Evolutionary conservation across 1,284 basidiomycete genomes (phyloP).

Genomic region (Ganoderma meredithae): DNA sequence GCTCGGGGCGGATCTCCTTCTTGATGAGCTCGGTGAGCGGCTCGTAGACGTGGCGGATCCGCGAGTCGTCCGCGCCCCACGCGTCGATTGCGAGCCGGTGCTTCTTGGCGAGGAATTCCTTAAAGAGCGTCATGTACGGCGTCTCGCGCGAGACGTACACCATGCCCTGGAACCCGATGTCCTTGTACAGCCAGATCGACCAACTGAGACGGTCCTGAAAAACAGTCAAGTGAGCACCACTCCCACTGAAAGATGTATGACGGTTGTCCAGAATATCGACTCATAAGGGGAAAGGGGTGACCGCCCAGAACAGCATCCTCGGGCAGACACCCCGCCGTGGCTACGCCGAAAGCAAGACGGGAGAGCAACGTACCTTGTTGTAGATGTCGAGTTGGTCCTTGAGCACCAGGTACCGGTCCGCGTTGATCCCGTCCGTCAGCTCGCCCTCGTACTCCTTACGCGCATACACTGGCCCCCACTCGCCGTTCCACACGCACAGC

Average conservation of each 20-base stretch:
- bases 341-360: too few species aligned
- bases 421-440: slow-evolving; percentile 71
- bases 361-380: slow-evolving; percentile 52
- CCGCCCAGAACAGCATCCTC: neutral
- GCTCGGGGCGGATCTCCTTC: slow-evolving; percentile 49
- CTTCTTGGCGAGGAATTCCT: slow-evolving; percentile 61
- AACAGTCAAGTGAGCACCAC: neutral
- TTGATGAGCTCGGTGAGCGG: slow-evolving; percentile 63
- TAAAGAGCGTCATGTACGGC: slow-evolving; percentile 56
- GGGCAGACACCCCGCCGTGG: neutral
- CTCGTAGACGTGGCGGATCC: slow-evolving; percentile 62
- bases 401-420: slow-evolving; percentile 66
- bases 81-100: slow-evolving; percentile 69
- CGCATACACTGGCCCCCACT: slow-evolving; percentile 78
- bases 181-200: slow-evolving; percentile 69
- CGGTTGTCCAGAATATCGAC: too few species aligned
- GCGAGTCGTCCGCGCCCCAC: slow-evolving; percentile 68
- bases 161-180: slow-evolving; percentile 66
- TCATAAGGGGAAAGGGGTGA: neutral
- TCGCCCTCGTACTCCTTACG: slow-evolving; percentile 65
- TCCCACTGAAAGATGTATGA: neutral
- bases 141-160: slow-evolving; percentile 54
- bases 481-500: slow-evolving; percentile 81
- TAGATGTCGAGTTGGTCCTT: slow-evolving; percentile 81
- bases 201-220: slow-evolving; percentile 64